These are phyloP conservation scores for Rosa persica DNA, from an alignment of 306 rosid species.

Conservation along the genomic window DNA sequence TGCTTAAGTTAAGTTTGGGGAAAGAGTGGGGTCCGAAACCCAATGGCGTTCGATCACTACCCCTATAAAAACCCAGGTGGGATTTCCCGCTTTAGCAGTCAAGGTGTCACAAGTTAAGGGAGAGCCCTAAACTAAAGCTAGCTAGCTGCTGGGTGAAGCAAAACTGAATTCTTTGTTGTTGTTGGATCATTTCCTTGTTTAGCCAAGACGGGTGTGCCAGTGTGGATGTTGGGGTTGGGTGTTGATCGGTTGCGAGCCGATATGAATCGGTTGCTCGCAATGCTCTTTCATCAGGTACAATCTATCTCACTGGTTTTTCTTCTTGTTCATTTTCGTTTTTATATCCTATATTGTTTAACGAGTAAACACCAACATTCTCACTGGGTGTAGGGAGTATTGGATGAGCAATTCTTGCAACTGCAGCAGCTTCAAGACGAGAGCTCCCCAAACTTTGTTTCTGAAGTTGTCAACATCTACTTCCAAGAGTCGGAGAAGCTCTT, in stretches of 20 bases:
- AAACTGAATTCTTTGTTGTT: neutral
- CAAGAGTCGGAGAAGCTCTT: slow-evolving; percentile 93
- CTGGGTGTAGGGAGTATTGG: slow-evolving; percentile 68
- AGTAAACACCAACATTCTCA: neutral
- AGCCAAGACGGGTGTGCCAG: slow-evolving; percentile 97
- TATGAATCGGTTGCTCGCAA: slow-evolving; percentile 91
- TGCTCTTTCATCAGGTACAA: slow-evolving; percentile 88
- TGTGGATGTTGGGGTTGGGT: slow-evolving; percentile 95
- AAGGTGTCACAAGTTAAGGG: neutral
- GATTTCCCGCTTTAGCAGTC: slow-evolving; percentile 32
- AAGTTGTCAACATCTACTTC: slow-evolving; percentile 87
- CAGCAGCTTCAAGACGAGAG: slow-evolving; percentile 91
- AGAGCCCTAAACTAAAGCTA: slow-evolving; percentile 23
- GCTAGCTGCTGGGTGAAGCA: neutral
- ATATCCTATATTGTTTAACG: neutral
- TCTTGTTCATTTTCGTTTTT: neutral
- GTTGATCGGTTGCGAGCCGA: slow-evolving; percentile 87
- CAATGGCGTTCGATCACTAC: neutral
- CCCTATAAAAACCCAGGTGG: slow-evolving; percentile 33
- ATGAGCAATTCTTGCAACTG: slow-evolving; percentile 92
- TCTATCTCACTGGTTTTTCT: neutral
- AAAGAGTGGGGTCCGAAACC: slow-evolving; percentile 19
- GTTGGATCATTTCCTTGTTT: slow-evolving; percentile 9
- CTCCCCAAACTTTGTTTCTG: slow-evolving; percentile 88
- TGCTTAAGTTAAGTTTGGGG: neutral